phyloP scores from a whole-genome alignment of 129 eudicot species.

The Pseudognaphalium luteoalbum region DNA sequence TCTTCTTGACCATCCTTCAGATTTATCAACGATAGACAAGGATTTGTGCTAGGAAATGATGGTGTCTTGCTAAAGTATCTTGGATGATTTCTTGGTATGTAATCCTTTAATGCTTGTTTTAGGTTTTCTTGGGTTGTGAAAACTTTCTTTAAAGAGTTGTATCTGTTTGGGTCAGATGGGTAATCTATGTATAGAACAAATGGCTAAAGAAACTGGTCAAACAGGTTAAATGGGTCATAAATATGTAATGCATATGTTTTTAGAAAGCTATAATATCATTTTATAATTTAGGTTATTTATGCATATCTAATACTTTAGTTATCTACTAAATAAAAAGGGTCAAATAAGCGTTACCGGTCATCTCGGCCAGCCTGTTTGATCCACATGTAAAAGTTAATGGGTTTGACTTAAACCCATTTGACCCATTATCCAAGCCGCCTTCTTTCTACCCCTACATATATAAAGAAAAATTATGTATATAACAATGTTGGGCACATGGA shows the following conservation, averaged over 20 bases:
- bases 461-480: background rate
- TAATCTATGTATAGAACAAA: background rate
- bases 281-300: background rate
- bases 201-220: no score
- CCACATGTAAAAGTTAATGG: background rate
- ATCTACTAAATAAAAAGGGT: background rate
- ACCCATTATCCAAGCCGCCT: background rate
- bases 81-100: slow-evolving; percentile 60
- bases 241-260: background rate
- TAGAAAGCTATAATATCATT: background rate
- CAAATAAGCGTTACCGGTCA: background rate
- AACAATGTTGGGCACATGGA: background rate
- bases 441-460: background rate
- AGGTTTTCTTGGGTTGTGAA: background rate
- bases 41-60: slow-evolving; percentile 97
- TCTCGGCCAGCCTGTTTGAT: background rate
- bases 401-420: background rate
- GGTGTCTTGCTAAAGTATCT: slow-evolving; percentile 94
- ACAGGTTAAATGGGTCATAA: no score
- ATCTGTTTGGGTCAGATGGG: background rate
- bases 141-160: slow-evolving; percentile 2
- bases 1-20: slow-evolving; percentile 43
- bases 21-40: slow-evolving; percentile 83
- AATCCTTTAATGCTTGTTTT: slow-evolving; percentile 7
- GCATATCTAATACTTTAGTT: background rate